A percentile compares a stretch with the other conserved stretches of the same genome.
These are phyloP conservation scores for Cercophora samala DNA, from an alignment of 495 filamentous ascomycete species.

Conservation along the genomic window DNA sequence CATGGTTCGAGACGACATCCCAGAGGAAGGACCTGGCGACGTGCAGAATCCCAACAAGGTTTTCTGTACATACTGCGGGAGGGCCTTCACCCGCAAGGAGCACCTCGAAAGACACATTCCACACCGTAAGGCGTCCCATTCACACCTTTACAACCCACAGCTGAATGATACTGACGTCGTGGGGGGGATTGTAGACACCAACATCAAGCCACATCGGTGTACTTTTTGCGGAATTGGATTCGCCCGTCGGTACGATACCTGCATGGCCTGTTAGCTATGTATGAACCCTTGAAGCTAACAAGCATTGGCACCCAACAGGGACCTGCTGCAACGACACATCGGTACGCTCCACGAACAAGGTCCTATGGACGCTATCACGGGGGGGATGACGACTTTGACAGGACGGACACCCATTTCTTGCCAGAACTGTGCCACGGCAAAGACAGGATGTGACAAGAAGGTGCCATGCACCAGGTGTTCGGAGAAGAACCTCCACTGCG, in stretches of 20 bases:
- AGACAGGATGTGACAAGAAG: slow-evolving; percentile 66
- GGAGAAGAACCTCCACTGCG: slow-evolving; percentile 55
- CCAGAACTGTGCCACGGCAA: slow-evolving; percentile 57
- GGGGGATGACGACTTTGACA: slow-evolving; percentile 35
- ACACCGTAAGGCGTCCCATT: slow-evolving; percentile 51
- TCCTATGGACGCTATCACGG: slow-evolving; percentile 40
- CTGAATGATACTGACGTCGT: slow-evolving; percentile 24
- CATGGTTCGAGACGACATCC: neutral
- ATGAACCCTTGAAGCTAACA: slow-evolving; percentile 20
- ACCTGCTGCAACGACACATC: slow-evolving; percentile 58
- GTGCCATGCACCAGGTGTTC: slow-evolving; percentile 58
- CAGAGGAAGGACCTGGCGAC: neutral
- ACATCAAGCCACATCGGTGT: slow-evolving; percentile 62
- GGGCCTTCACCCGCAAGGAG: slow-evolving; percentile 62
- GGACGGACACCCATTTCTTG: slow-evolving; percentile 54
- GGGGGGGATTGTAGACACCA: slow-evolving; percentile 49
- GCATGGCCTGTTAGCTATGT: neutral
- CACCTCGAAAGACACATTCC: slow-evolving; percentile 63
- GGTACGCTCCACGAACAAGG: slow-evolving; percentile 49
- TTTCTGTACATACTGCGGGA: slow-evolving; percentile 62
- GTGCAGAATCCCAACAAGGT: slow-evolving; percentile 37
- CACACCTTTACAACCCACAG: neutral
- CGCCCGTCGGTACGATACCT: slow-evolving; percentile 50
- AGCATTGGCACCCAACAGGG: slow-evolving; percentile 38
- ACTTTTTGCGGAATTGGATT: slow-evolving; percentile 59